phyloP scores from a whole-genome alignment of 495 filamentous ascomycete species.

The Immersiella caudata region DNA sequence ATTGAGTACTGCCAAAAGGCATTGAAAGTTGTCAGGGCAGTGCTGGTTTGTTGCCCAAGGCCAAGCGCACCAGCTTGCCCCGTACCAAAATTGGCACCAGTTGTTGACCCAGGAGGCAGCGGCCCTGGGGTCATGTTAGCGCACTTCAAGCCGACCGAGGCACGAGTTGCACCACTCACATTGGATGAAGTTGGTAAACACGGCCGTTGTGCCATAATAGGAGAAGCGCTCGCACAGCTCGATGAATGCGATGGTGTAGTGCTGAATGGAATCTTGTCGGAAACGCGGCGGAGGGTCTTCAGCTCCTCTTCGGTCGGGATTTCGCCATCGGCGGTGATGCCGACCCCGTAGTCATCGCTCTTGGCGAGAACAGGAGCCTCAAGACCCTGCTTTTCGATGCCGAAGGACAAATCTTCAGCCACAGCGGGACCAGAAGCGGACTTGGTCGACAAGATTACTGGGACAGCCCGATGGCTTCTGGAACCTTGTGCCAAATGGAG shows the following conservation, averaged over 20 bases:
- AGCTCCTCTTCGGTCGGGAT: conserved; percentile 64
- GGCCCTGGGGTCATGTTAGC: conserved; percentile 61
- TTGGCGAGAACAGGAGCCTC: conserved; percentile 13
- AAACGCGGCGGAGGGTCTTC: conserved; percentile 62
- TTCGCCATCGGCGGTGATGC: conserved; percentile 20
- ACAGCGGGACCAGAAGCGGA: conserved; percentile 20
- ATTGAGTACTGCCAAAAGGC: conserved; percentile 74
- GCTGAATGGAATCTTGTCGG: conserved; percentile 65
- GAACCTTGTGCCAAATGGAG: background rate
- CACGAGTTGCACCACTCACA: conserved; percentile 48
- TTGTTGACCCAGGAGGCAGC: conserved; percentile 59
- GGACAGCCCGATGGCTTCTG: background rate
- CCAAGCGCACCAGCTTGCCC: conserved; percentile 65
- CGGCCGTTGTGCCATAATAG: conserved; percentile 75
- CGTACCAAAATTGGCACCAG: conserved; percentile 55
- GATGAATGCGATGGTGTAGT: conserved; percentile 72
- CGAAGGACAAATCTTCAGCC: conserved; percentile 17
- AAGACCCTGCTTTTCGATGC: conserved; percentile 23
- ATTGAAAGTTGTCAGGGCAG: conserved; percentile 69
- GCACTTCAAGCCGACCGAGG: conserved; percentile 30
- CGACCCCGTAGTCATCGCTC: conserved; percentile 19
- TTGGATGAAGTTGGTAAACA: conserved; percentile 40
- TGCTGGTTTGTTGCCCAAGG: conserved; percentile 68
- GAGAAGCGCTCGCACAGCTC: conserved; percentile 80
- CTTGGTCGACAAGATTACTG: conserved; percentile 21